These are phyloP conservation scores for Eustoma russellianum DNA, from an alignment of 257 asterid genomes.

Conservation along the genomic window DNA sequence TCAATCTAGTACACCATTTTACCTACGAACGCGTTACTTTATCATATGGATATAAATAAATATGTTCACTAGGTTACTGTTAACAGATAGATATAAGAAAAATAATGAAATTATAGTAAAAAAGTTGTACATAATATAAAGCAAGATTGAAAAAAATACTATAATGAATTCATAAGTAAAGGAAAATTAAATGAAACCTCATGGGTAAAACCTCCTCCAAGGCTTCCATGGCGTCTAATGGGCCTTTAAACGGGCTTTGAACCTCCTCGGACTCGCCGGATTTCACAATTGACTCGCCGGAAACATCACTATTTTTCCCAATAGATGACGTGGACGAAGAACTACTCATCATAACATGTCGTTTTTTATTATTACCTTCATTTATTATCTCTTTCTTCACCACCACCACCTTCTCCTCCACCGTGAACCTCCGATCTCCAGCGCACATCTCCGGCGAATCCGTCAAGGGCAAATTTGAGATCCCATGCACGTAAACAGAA, in stretches of 20 bases:
- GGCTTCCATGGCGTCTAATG: slow-evolving; percentile 52
- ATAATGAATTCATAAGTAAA: not conserved
- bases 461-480: slow-evolving; percentile 18
- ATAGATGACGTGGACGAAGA: slow-evolving; percentile 62
- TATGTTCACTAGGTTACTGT: not conserved
- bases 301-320: slow-evolving; percentile 72
- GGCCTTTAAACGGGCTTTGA: slow-evolving; percentile 62
- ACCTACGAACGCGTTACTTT: too few species aligned
- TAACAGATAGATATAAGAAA: not conserved
- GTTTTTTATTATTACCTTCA: slow-evolving; percentile 4
- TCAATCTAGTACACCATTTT: too few species aligned
- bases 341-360: slow-evolving; percentile 5
- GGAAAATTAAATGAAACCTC: slow-evolving; percentile 23
- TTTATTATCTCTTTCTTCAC: slow-evolving; percentile 9
- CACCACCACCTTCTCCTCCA: slow-evolving; percentile 26
- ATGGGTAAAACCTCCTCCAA: slow-evolving; percentile 69
- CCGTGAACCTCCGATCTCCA: slow-evolving; percentile 22
- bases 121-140: not conserved
- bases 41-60: too few species aligned
- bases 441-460: slow-evolving; percentile 23
- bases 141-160: too few species aligned
- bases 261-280: slow-evolving; percentile 53
- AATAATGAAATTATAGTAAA: not conserved
- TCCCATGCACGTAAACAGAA: slow-evolving; percentile 22
- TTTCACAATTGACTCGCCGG: slow-evolving; percentile 45